Conservation (phyloP, 805 yeast genomes). For the Yamadazyma sp. region DNA sequence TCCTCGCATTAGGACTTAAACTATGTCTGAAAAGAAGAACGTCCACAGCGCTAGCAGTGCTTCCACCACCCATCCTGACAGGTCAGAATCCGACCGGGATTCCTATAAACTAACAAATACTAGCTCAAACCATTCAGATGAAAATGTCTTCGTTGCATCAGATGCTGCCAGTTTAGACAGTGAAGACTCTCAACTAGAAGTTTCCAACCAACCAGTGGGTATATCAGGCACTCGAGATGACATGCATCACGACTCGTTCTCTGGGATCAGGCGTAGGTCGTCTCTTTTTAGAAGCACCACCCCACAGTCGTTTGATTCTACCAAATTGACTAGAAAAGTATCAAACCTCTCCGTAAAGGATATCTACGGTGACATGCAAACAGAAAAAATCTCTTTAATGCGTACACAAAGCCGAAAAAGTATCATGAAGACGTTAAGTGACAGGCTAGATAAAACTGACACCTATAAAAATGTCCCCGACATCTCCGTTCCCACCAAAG, state of each 20-base stretch:
- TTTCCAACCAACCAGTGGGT: not conserved
- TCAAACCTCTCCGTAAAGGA: slow-evolving; percentile 28
- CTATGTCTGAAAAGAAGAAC: too few species aligned
- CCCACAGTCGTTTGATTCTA: slow-evolving; percentile 13
- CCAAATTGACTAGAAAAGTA: not conserved
- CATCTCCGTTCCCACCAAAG: slow-evolving; percentile 24
- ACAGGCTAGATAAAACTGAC: slow-evolving; percentile 22
- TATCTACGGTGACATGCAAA: slow-evolving; percentile 41
- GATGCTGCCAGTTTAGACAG: slow-evolving; percentile 10
- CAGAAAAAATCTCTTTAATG: slow-evolving; percentile 36
- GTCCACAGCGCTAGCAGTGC: too few species aligned
- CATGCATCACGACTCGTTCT: too few species aligned
- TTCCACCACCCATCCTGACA: too few species aligned
- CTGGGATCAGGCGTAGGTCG: not conserved
- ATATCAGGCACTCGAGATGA: too few species aligned
- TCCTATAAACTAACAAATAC: too few species aligned
- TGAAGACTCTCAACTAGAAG: not conserved
- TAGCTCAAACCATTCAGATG: too few species aligned
- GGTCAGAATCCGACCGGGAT: too few species aligned
- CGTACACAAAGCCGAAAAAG: slow-evolving; percentile 48
- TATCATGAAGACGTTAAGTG: slow-evolving; percentile 37
- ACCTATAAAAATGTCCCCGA: slow-evolving; percentile 20
- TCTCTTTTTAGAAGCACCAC: not conserved
- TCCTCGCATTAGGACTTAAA: too few species aligned
- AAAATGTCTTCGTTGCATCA: too few species aligned